phyloP scores from a whole-genome alignment of 139 green algal genomes.

The Coelastrella sp. region DNA sequence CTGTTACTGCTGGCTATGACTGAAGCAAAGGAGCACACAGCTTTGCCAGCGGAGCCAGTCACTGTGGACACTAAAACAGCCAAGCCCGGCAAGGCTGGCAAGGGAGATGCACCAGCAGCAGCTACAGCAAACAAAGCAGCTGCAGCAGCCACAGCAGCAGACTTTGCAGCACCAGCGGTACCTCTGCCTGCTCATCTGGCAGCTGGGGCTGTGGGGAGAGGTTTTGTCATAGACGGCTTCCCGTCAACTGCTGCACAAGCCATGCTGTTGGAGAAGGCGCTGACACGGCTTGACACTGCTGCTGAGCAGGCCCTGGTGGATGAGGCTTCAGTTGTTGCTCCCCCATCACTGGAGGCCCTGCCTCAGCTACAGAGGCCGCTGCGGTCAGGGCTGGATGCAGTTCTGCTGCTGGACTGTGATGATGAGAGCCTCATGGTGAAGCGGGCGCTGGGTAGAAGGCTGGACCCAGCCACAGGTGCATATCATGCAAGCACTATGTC shows the following conservation, averaged over 20 bases:
- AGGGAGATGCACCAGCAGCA: background rate
- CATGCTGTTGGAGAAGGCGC: constrained; percentile 71
- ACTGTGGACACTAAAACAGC: background rate
- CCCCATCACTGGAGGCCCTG: constrained; percentile 58
- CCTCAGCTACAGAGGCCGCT: constrained; percentile 61
- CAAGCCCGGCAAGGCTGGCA: background rate
- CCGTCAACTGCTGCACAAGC: constrained; percentile 69
- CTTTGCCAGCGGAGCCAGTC: background rate
- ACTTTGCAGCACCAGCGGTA: background rate
- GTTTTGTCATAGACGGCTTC: constrained; percentile 85
- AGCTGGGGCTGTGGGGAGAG: constrained; percentile 38
- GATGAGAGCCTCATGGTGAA: constrained; percentile 55
- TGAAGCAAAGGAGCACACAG: constrained; percentile 21
- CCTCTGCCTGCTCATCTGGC: background rate
- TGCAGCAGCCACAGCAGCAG: constrained; percentile 10
- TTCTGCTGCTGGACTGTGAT: constrained; percentile 61
- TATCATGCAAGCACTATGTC: too few relatives aligned
- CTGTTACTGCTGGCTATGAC: constrained; percentile 57
- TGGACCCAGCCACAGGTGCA: constrained; percentile 58
- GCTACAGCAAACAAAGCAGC: background rate
- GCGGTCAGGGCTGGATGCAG: constrained; percentile 74
- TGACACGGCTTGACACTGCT: constrained; percentile 84
- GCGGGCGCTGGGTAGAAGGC: constrained; percentile 57
- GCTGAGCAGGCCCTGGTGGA: constrained; percentile 58
- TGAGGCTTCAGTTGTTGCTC: constrained; percentile 64